These are phyloP conservation scores for Cudoniella acicularis DNA, from an alignment of 495 filamentous ascomycete species.

Conservation along the genomic window DNA sequence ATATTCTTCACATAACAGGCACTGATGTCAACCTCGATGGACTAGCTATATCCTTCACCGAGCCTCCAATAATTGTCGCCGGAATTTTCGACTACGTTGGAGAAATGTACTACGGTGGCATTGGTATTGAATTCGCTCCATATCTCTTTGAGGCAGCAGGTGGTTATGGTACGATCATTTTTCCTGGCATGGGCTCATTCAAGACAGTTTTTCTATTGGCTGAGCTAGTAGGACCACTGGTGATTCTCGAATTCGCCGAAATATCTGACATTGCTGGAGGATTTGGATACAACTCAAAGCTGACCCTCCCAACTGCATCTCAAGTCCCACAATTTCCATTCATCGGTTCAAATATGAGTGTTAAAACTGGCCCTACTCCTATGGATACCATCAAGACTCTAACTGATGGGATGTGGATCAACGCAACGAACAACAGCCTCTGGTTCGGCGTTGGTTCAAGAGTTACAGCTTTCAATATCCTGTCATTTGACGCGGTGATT, in stretches of 20 bases:
- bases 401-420: slow-evolving; percentile 25
- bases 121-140: slow-evolving; percentile 31
- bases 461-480: slow-evolving; percentile 38
- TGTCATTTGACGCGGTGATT: slow-evolving; percentile 35
- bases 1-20: background rate
- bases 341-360: slow-evolving; percentile 15
- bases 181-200: slow-evolving; percentile 18
- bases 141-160: slow-evolving; percentile 38
- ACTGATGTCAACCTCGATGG: slow-evolving; percentile 29
- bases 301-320: slow-evolving; percentile 30
- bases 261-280: slow-evolving; percentile 37
- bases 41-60: slow-evolving; percentile 32
- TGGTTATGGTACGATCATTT: slow-evolving; percentile 28
- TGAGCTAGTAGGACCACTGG: slow-evolving; percentile 40
- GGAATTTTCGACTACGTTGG: slow-evolving; percentile 32
- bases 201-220: slow-evolving; percentile 38
- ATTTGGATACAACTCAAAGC: slow-evolving; percentile 40
- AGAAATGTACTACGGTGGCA: slow-evolving; percentile 33
- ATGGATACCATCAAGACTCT: slow-evolving; percentile 14
- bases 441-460: slow-evolving; percentile 42
- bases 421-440: slow-evolving; percentile 21
- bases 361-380: background rate
- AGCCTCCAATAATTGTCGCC: slow-evolving; percentile 34
- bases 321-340: slow-evolving; percentile 39
- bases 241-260: slow-evolving; percentile 37